Base-by-base conservation (phyloP, 805 yeast genomes). In the Komagataella mondaviorum region DNA sequence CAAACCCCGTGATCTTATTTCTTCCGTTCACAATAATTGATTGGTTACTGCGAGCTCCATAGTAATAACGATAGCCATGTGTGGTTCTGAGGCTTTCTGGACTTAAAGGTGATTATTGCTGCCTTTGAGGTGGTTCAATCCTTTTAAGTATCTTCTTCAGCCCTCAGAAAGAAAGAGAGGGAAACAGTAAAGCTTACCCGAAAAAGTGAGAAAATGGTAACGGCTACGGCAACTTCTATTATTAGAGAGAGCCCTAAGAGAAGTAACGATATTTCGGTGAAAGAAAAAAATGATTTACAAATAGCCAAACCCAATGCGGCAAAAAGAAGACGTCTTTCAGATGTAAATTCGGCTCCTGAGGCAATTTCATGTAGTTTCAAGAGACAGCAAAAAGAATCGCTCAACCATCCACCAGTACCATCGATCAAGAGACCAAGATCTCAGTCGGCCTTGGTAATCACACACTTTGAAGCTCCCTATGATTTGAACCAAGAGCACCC, bases 401-500 rank as follows among this genome's bases (percentile, higher is more conserved):
- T 30, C 10, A 30, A 30, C 20, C 20, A 20, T 10, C n/a, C 14
- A 10, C 14, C 39, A 1, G 39, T 14, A 10, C 39, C 39, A 10
- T 30, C 5, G 8, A 4, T 30, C 5, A 14, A 30, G 5, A 30
- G 39, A 8, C 14, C 39, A 8, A 30, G 39, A 30, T 30, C 39
- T 16, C 64, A 62, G 45, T 51, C 55, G 4, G 61, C 60, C 1
- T 47, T 63, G 8, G 56, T 55, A 8, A 51, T 62, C 6, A 57
- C 61, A 16, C 52, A 57, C 23, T 57, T 60, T 46, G 51, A 58
- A 22, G 53, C 61, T 51, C 66, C 66, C 6, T 53, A 60, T 20
- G 47, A 46, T 6, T 46, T 61, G 2, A 53, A 55, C 36, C 22
- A 17, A 3, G 52, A 55, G 39, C 51, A 51, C 49, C 63, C 65